Base-by-base conservation (phyloP, 805 yeast species). In the Candida gorgasii region DNA sequence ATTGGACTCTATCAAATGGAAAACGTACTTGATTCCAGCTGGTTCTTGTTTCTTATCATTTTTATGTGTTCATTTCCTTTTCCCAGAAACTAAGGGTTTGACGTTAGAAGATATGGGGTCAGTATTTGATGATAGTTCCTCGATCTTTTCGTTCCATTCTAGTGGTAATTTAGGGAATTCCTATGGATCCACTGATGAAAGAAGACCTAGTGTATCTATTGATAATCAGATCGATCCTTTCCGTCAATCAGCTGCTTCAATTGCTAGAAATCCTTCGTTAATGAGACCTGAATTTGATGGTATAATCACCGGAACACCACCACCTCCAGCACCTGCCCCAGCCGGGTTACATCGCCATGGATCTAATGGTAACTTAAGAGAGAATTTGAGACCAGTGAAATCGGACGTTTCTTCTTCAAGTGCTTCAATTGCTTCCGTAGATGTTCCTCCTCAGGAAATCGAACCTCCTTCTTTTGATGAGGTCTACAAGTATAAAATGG, bases 1-100 rank as follows among this genome's bases (percentile, higher is more conserved):
- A 44, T 83, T 89, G 55, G 95, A 84, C 52, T 42, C 65, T 5
- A 86, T 89, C 53, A 72, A 76, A 22, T 90, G 96, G 95, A 73
- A 82, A 45, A 72, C 93, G 40, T 89, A 90, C 61, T 64, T 90
- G 50, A 75, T 89, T 42, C 97, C 92, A 47, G 92, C 93, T 1
- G 61, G 76, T 18, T 85, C 88, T 22, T 89, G 96, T 64, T 67
- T 81, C 35, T 60, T 83, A 32, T 86, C 96, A 3, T 81, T 86
- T 46, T 60, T 85, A 27, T 80, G 84, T 16, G 96, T 89, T 9
- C 79, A 75, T 65, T 75, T 73, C 43, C 67, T 81, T 35, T 89
- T 85, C 59, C 97, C 97, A 1, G 97, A 90, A 60, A 90, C 97
- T 2, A 89, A 86, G 54, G 97, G 97, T 8, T 79, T 89, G 37